Conservation (phyloP, 2,329 filamentous ascomycete species). For the Polytolypa hystricis region DNA sequence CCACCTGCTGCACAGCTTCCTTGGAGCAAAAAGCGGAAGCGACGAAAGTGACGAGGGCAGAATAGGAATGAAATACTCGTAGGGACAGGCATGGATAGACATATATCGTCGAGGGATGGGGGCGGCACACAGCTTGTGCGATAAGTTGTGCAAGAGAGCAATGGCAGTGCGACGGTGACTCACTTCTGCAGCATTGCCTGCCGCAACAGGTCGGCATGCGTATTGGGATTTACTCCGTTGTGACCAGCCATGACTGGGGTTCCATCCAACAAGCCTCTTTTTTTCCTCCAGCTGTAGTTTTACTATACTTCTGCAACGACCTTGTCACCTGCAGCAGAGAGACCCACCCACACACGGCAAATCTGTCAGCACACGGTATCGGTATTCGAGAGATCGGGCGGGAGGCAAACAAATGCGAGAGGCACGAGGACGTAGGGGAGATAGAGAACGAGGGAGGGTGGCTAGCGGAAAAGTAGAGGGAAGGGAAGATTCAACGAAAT, state of each 20-base stretch:
- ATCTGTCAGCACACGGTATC: background rate
- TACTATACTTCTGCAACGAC: too few relatives aligned
- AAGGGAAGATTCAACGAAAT: too few relatives aligned
- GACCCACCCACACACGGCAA: background rate
- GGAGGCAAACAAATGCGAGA: background rate
- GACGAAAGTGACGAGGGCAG: too few relatives aligned
- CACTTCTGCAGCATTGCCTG: constrained; percentile 50
- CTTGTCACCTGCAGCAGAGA: background rate
- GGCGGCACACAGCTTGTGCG: constrained; percentile 4
- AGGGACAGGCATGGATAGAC: too few relatives aligned
- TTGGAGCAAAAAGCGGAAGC: too few relatives aligned
- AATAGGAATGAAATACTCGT: too few relatives aligned
- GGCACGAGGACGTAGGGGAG: background rate
- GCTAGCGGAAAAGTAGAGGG: background rate
- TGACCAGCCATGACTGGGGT: constrained; percentile 31
- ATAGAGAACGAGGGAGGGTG: background rate
- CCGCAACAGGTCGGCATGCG: constrained; percentile 46
- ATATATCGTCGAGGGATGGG: background rate
- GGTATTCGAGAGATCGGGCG: background rate
- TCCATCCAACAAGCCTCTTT: constrained; percentile 26
- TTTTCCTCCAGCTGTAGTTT: constrained; percentile 2
- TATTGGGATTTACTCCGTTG: constrained; percentile 38
- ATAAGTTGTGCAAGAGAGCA: constrained; percentile 1
- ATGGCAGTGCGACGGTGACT: constrained; percentile 21
- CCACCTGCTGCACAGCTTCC: too few relatives aligned